These are phyloP conservation scores for Claviceps cyperi DNA, from an alignment of 2,329 filamentous ascomycete species.

Conservation along the genomic window DNA sequence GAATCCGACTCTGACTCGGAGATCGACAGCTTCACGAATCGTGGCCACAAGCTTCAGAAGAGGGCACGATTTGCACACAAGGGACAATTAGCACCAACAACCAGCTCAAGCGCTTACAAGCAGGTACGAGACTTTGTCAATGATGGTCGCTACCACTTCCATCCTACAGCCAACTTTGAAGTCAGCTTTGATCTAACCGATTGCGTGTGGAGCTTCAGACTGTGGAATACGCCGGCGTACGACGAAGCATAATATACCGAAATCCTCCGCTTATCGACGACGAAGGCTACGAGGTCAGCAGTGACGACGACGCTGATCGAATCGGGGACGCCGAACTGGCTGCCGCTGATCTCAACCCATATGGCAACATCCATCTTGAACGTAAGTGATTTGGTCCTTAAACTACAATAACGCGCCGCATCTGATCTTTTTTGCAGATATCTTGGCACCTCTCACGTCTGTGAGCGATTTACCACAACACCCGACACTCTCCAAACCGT, in stretches of 20 bases:
- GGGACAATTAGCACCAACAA: constrained; percentile 52
- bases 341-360: constrained; percentile 60
- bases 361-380: constrained; percentile 56
- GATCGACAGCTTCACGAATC: constrained; percentile 55
- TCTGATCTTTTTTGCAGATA: constrained; percentile 32
- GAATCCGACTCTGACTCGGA: constrained; percentile 67
- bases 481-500: constrained; percentile 59
- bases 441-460: constrained; percentile 61
- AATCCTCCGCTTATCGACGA: constrained; percentile 63
- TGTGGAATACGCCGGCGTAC: constrained; percentile 60
- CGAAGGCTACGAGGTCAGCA: constrained; percentile 64
- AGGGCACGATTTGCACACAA: constrained; percentile 56
- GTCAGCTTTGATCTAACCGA: constrained; percentile 11
- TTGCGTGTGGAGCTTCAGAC: constrained; percentile 28
- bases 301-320: constrained; percentile 54
- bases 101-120: constrained; percentile 54
- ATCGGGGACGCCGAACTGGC: constrained; percentile 44
- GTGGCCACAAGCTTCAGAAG: constrained; percentile 67
- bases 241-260: constrained; percentile 56
- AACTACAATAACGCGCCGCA: constrained; percentile 3
- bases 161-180: neutral
- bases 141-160: constrained; percentile 4
- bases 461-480: constrained; percentile 62
- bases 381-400: constrained; percentile 31
- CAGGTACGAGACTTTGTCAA: constrained; percentile 35